Conservation (phyloP, 2,329 filamentous ascomycete species). For the Aspergillus sp. region DNA sequence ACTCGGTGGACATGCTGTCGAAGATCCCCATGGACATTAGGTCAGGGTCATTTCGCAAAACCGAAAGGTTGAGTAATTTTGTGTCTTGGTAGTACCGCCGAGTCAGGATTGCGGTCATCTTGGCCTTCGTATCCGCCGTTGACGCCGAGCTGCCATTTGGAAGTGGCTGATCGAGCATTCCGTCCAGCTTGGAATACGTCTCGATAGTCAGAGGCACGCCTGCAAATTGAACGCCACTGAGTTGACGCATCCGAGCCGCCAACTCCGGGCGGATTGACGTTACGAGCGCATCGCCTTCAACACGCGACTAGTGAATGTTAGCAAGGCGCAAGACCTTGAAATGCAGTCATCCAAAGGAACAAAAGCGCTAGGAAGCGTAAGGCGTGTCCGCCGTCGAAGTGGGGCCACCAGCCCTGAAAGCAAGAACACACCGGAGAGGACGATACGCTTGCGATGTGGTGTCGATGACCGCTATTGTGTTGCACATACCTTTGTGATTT, state of each 20-base stretch:
- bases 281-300: constrained; percentile 60
- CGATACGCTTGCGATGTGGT: constrained; percentile 25
- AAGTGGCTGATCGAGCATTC: constrained; percentile 16
- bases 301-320: constrained; percentile 63
- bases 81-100: constrained; percentile 60
- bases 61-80: constrained; percentile 77
- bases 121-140: constrained; percentile 53
- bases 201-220: constrained; percentile 49
- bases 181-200: constrained; percentile 33
- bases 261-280: constrained; percentile 58
- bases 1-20: constrained; percentile 56
- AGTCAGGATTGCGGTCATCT: constrained; percentile 61
- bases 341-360: constrained; percentile 29
- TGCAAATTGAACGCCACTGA: constrained; percentile 62
- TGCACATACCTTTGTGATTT: constrained; percentile 69
- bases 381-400: constrained; percentile 34
- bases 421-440: constrained; percentile 30
- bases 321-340: constrained; percentile 46
- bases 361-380: constrained; percentile 20
- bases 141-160: constrained; percentile 33
- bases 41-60: constrained; percentile 61
- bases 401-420: constrained; percentile 34
- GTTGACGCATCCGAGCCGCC: constrained; percentile 53
- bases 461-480: constrained; percentile 35
- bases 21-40: constrained; percentile 70